A percentile compares a stretch with the other conserved stretches of the same genome.
Evolutionary conservation across 2,329 filamentous ascomycete genomes (phyloP).

Genomic region (Leptosphaerulina australis): DNA sequence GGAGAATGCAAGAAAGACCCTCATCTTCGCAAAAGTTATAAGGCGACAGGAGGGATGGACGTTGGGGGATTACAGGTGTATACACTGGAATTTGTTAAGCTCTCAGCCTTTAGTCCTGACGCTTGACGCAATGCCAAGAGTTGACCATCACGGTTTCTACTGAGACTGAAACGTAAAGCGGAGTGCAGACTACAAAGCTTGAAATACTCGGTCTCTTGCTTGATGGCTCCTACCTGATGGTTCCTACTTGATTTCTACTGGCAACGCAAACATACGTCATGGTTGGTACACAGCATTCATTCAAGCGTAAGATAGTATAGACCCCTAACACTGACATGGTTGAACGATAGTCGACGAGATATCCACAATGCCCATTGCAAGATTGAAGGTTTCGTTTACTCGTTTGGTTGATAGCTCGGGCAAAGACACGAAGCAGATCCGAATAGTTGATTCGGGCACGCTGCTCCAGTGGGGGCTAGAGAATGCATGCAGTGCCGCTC

Average conservation of each 20-base stretch:
- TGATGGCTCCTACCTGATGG: background rate
- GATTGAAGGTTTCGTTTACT: background rate
- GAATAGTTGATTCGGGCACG: background rate
- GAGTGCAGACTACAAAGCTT: slow-evolving; percentile 5
- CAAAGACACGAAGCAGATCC: slow-evolving; percentile 4
- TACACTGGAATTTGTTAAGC: background rate
- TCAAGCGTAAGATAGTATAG: background rate
- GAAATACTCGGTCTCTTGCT: background rate
- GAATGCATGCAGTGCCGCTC: slow-evolving; percentile 4
- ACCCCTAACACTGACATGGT: background rate
- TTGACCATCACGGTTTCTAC: slow-evolving; percentile 8
- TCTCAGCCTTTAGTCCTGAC: slow-evolving; percentile 7
- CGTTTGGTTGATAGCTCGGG: slow-evolving; percentile 1
- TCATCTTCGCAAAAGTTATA: slow-evolving; percentile 21
- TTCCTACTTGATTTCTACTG: background rate
- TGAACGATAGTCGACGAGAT: background rate
- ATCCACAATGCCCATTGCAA: background rate
- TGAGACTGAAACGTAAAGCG: slow-evolving; percentile 8
- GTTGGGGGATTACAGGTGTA: slow-evolving; percentile 2
- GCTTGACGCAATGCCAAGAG: slow-evolving; percentile 10
- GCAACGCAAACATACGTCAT: background rate
- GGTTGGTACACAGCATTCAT: background rate
- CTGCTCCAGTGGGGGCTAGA: slow-evolving; percentile 3
- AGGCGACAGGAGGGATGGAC: slow-evolving; percentile 2
- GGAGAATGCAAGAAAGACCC: slow-evolving; percentile 21